Conservation (phyloP, 768 basidiomycete species). For the Auricularia sp. region DNA sequence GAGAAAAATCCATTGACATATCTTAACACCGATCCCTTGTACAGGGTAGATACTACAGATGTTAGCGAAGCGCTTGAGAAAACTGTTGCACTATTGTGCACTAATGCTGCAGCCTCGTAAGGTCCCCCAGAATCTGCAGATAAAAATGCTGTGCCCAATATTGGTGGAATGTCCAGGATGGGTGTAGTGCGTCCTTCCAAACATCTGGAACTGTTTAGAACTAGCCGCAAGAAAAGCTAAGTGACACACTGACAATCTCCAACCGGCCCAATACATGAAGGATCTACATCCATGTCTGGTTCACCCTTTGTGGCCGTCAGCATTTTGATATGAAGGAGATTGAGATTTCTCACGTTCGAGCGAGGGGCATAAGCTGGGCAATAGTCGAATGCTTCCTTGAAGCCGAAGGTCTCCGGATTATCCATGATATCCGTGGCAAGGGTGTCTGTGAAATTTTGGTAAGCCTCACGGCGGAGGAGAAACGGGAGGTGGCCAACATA, state of each 20-base stretch:
- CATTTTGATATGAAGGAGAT: neutral
- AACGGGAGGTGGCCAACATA: neutral
- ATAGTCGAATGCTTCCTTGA: neutral
- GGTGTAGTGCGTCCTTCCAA: neutral
- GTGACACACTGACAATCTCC: neutral
- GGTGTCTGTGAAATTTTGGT: neutral
- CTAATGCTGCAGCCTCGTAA: neutral
- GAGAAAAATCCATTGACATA: too few species aligned
- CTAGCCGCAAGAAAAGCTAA: neutral
- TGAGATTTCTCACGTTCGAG: neutral
- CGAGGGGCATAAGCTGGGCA: neutral
- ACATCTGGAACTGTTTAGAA: neutral
- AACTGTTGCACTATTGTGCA: neutral
- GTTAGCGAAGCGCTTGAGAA: neutral
- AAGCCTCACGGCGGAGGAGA: neutral
- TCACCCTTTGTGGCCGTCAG: neutral
- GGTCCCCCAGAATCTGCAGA: neutral
- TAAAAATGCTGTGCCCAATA: neutral
- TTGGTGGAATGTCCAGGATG: neutral
- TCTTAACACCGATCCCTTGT: neutral
- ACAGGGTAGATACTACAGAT: neutral
- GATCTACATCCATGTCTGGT: neutral
- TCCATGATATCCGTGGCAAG: neutral
- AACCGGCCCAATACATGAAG: neutral
- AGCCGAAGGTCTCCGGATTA: neutral